Evolutionary conservation across 441 rosid genomes (phyloP), one percentile per base, ranked within the genome.

Genomic region (Gossypium lobatum): DNA sequence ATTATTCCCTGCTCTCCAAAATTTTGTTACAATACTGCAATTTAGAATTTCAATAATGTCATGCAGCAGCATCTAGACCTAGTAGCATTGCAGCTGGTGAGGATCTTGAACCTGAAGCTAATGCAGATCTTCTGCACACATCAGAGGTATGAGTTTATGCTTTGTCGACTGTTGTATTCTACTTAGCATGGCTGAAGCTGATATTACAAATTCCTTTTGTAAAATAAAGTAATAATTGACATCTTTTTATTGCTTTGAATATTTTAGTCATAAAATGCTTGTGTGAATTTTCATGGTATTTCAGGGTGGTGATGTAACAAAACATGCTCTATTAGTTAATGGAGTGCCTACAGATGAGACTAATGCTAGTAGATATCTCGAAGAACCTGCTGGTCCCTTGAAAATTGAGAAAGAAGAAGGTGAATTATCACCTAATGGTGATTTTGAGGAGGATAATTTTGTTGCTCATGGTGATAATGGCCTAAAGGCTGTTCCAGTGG

Each of bases 341-440:
- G 98, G 91, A 75, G 70, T 70, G 42, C 71, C 20, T 57, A 55
- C 57, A 55, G 65, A 26, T 53, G 58, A 45, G 28, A 7, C 77
- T 39, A 74, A 67, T 69, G 64, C 80, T 53, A 81, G 57, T 72
- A 86, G 78, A 76, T 83, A 81, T 77, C 77, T 71, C 31, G 86
- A 83, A 77, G 95, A 83, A 77, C 77, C 88, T 70, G 79, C 74
- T 80, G 88, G 84, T 73, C 92, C 88, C 18, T 83, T 89, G 71
- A 91, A 87, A 83, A 76, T 77, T 70, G 98, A 96, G 83, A 96
- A 90, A 83, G 99, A 96, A 80, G 99, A 96, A 84, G 99, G 99
- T 74, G 99, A 96, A 83, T 73, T 96, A 70, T 96, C 99, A 18
- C 99, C 99, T 61, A 87, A 80, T 77, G 91, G 87, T 73, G 96